phyloP scores from a whole-genome alignment of 139 green algal species.

The Chlorella sp. region DNA sequence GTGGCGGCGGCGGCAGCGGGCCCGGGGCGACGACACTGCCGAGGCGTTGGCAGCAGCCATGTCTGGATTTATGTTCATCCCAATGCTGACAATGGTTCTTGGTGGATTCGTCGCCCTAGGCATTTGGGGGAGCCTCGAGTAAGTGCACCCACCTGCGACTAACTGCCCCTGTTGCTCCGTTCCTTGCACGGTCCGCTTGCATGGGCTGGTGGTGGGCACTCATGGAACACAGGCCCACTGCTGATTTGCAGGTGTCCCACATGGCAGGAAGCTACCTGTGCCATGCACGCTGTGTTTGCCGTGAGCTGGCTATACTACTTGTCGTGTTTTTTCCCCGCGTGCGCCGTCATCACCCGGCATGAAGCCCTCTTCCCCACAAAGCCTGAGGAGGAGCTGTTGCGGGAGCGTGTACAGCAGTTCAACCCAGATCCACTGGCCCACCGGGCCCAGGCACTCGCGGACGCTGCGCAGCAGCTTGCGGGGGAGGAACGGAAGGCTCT shows the following conservation, averaged over 20 bases:
- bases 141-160: not conserved
- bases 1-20: not conserved
- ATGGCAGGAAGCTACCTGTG: not conserved
- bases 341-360: not conserved
- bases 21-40: not conserved
- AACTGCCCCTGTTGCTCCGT: not conserved
- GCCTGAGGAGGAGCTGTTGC: not conserved
- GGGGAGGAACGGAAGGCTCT: not conserved
- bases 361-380: not conserved
- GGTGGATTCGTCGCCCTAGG: not conserved
- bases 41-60: not conserved
- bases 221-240: not conserved
- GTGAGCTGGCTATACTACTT: not conserved
- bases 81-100: not conserved
- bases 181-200: not conserved
- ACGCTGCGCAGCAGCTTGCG: not conserved
- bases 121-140: not conserved
- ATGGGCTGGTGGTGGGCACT: not conserved
- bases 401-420: not conserved
- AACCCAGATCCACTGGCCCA: not conserved
- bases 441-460: not conserved
- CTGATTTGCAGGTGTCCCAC: not conserved
- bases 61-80: not conserved
- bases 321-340: not conserved
- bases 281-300: not conserved